Evolutionary conservation across 2,329 filamentous ascomycete genomes (phyloP).

Genomic region (Botrytis fragariae): DNA sequence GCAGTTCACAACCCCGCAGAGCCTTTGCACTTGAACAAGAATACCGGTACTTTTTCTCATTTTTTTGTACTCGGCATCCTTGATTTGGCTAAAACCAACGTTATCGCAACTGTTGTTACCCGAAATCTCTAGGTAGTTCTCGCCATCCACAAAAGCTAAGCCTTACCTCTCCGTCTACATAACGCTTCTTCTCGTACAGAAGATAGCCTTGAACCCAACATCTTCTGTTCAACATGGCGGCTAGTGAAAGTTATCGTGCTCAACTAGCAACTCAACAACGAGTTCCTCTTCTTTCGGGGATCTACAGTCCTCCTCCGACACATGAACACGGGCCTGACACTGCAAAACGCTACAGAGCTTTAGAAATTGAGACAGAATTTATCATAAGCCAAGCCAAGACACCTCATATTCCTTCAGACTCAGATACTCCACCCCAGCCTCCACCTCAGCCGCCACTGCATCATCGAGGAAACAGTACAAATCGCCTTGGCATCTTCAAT

Average conservation of each 20-base stretch:
- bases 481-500: conserved; percentile 2
- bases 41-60: not conserved
- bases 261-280: not conserved
- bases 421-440: not conserved
- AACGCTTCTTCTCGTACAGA: conserved; percentile 1
- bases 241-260: not conserved
- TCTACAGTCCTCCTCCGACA: conserved; percentile 7
- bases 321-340: conserved; percentile 9
- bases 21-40: not conserved
- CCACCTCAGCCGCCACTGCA: not conserved
- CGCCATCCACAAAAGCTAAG: not conserved
- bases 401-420: not conserved
- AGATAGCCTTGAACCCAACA: not conserved
- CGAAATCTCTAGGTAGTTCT: not conserved
- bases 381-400: conserved; percentile 5
- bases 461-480: not conserved
- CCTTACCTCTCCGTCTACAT: not conserved
- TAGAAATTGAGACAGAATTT: conserved; percentile 8
- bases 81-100: not conserved
- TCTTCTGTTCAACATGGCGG: not conserved
- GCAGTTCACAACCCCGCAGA: not conserved
- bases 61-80: not conserved
- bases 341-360: conserved; percentile 1
- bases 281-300: conserved; percentile 5
- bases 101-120: not conserved